A percentile compares a stretch with the other conserved stretches of the same genome.
These are phyloP conservation scores for Podospora pseudoanserina DNA, from an alignment of 495 filamentous ascomycete species.

Conservation along the genomic window DNA sequence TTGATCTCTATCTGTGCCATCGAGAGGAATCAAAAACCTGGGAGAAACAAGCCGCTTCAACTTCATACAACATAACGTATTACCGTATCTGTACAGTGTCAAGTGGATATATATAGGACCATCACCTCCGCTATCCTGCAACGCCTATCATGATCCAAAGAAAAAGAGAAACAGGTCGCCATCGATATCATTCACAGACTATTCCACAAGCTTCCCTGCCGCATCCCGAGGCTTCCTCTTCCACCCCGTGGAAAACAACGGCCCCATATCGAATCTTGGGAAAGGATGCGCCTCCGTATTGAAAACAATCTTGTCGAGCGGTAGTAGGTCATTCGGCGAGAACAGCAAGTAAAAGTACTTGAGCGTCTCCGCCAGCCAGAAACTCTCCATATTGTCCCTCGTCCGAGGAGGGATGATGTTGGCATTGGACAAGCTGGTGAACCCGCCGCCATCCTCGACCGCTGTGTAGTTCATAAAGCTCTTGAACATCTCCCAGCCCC, in stretches of 20 bases:
- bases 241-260: slow-evolving; percentile 85
- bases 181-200: neutral
- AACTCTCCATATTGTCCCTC: slow-evolving; percentile 89
- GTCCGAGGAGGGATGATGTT: slow-evolving; percentile 59
- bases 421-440: slow-evolving; percentile 76
- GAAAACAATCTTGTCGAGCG: slow-evolving; percentile 80
- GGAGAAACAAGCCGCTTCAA: neutral
- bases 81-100: neutral
- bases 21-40: neutral
- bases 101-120: neutral
- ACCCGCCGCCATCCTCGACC: slow-evolving; percentile 70
- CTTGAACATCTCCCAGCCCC: slow-evolving; percentile 99
- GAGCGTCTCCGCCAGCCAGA: slow-evolving; percentile 95
- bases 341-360: slow-evolving; percentile 98
- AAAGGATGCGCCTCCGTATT: slow-evolving; percentile 96
- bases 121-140: neutral
- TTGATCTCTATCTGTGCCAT: too few species aligned
- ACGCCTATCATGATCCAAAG: too few species aligned
- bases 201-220: slow-evolving; percentile 33
- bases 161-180: too few species aligned
- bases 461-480: slow-evolving; percentile 80
- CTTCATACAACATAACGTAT: neutral
- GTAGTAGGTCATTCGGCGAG: slow-evolving; percentile 75
- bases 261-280: slow-evolving; percentile 76
- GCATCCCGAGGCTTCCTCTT: slow-evolving; percentile 59